These are phyloP conservation scores for Ophiosphaerella herpotricha DNA, from an alignment of 2,329 filamentous ascomycete genomes.

Conservation along the genomic window DNA sequence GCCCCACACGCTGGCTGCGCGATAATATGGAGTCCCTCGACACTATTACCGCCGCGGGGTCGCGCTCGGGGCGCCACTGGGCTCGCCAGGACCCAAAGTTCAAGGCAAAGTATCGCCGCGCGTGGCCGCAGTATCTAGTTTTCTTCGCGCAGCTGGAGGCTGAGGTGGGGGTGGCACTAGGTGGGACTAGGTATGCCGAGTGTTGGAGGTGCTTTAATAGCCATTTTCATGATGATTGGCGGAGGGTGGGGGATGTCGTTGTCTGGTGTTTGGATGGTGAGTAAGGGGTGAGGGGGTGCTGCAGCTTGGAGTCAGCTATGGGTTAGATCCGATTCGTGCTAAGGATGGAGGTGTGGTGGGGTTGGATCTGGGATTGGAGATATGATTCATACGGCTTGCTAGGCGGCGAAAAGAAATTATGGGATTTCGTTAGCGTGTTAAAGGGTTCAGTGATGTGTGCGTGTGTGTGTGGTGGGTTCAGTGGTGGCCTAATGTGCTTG, in stretches of 20 bases:
- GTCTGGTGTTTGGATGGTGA: constrained; percentile 57
- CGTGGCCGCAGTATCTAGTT: constrained; percentile 54
- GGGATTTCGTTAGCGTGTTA: too few relatives aligned
- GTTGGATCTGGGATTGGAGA: too few relatives aligned
- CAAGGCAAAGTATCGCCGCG: constrained; percentile 19
- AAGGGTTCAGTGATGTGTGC: too few relatives aligned
- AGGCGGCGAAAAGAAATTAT: too few relatives aligned
- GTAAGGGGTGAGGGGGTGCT: neutral
- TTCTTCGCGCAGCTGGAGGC: constrained; percentile 64
- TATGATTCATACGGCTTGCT: too few relatives aligned
- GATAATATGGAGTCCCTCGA: constrained; percentile 47
- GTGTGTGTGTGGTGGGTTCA: too few relatives aligned
- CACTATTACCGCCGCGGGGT: constrained; percentile 23
- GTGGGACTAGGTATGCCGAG: constrained; percentile 57
- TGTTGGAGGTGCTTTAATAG: constrained; percentile 66
- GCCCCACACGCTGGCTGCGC: constrained; percentile 45
- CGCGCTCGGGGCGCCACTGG: constrained; percentile 30
- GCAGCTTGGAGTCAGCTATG: too few relatives aligned
- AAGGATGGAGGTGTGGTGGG: too few relatives aligned
- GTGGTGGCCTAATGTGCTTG: too few relatives aligned
- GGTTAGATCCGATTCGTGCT: neutral
- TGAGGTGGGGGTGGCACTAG: constrained; percentile 51
- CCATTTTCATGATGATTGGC: constrained; percentile 66
- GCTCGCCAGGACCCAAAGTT: constrained; percentile 26
- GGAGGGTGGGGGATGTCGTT: constrained; percentile 65